Conservation (phyloP, 305 asterid genomes). For the Stenogyne calaminthoides region DNA sequence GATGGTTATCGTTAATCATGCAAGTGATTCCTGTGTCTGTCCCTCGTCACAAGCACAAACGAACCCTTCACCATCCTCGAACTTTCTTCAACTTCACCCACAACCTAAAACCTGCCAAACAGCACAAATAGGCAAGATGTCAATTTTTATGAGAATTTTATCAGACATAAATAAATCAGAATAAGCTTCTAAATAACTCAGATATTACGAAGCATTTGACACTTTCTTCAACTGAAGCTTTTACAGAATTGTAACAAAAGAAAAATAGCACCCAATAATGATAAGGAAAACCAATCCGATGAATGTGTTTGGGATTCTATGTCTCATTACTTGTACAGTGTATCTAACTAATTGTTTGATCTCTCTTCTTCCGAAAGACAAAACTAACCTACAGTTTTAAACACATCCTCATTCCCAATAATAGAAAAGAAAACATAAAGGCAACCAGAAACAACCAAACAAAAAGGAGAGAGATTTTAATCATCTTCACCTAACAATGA, state of each 20-base stretch:
- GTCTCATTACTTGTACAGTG: background rate
- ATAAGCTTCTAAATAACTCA: background rate
- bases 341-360: background rate
- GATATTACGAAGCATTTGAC: background rate
- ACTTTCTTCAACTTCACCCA: conserved; percentile 11
- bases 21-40: conserved; percentile 8
- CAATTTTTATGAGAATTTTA: background rate
- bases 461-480: background rate
- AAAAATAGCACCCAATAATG: background rate
- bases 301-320: no score
- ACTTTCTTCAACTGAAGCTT: background rate
- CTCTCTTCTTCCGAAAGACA: background rate
- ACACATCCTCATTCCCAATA: background rate
- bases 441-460: background rate
- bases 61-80: conserved; percentile 13
- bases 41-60: conserved; percentile 29
- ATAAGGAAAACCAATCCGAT: background rate
- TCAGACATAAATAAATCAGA: background rate
- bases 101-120: conserved; percentile 5
- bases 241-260: background rate
- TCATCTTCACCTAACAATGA: background rate
- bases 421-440: background rate
- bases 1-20: conserved; percentile 20
- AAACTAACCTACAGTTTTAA: background rate
- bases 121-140: background rate